Base-by-base conservation (phyloP, 1,284 basidiomycete genomes). In the Melampsora americana region DNA sequence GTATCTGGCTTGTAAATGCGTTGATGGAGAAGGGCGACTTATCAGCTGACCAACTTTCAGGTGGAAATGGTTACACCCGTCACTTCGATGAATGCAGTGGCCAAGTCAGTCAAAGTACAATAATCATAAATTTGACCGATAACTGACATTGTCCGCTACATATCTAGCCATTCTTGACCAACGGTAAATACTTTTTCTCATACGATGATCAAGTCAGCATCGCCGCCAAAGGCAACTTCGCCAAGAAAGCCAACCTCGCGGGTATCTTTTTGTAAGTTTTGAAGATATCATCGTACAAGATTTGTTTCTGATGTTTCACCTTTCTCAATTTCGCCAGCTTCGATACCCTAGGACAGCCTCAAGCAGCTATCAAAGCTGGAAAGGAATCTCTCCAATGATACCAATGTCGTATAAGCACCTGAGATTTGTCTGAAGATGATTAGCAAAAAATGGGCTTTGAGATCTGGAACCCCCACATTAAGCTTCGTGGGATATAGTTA, bases 131-230 rank as follows among this genome's bases (percentile, higher is more conserved):
- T 59, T 64, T 5, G 16, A 61, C 12, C 12, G 6, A 39, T 2
- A 48, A 28, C 20, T 20, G 4, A 18, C 7, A 44, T 26, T 26
- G n/a, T 18, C 16, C 39, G 5, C 32, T 28, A 1, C 50, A 20
- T 42, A 12, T 12, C 7, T 23, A 76, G 74, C 67, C 74, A 23
- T 69, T 69, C 61, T 42, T 76, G 28, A 76, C 67, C 66, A 69
- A 76, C 50, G 74, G 74, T 1, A 69, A 69, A 48, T 69, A 62
- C 42, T 53, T 76, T 66, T 67, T 76, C 30, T 60, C 73, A 9
- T 76, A 76, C 23, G 74, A 76, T 64, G 74, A 76, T 46, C 26
- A 18, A 23, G 23, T 16, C 12, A 76, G 74, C 23, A 69, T 59
- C 26, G 48, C 35, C 12, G 26, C 46, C 26, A 76, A 76, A 60